A percentile compares a stretch with the other conserved stretches of the same genome.
phyloP scores from a whole-genome alignment of 1,284 basidiomycete genomes.

The Testicularia cyperi region DNA sequence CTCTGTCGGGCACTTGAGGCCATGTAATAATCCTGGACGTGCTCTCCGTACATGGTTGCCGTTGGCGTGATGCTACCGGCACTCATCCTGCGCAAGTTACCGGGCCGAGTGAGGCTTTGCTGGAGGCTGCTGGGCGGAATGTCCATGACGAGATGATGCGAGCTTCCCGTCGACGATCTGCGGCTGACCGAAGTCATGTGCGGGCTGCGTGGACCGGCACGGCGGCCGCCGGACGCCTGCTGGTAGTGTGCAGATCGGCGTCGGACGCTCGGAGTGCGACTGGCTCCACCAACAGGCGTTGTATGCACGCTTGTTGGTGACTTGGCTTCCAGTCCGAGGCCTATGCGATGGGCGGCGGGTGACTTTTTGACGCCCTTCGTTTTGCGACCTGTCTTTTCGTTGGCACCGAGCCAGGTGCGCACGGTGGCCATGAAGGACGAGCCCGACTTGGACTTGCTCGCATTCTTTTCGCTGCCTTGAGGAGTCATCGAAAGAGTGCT shows the following conservation, averaged over 20 bases:
- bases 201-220: constrained; percentile 24
- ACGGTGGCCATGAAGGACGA: constrained; percentile 62
- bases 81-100: constrained; percentile 40
- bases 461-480: constrained; percentile 31
- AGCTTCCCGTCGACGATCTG: constrained; percentile 40
- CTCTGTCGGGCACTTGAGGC: constrained; percentile 19
- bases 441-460: constrained; percentile 10
- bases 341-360: constrained; percentile 57
- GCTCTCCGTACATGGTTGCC: constrained; percentile 35
- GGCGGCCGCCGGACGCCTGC: constrained; percentile 10
- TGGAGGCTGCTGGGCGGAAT: constrained; percentile 20
- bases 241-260: constrained; percentile 21
- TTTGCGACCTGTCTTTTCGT: constrained; percentile 73
- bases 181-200: constrained; percentile 37
- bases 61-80: constrained; percentile 55
- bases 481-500: constrained; percentile 36
- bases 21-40: constrained; percentile 7
- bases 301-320: constrained; percentile 10
- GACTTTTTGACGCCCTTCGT: constrained; percentile 73
- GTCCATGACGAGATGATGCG: constrained; percentile 15
- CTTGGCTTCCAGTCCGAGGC: constrained; percentile 14
- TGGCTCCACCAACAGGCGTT: too few species aligned
- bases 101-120: constrained; percentile 27
- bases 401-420: constrained; percentile 85
- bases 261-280: constrained; percentile 16